phyloP scores from a whole-genome alignment of 495 filamentous ascomycete species.

The Lophium mytilinum region DNA sequence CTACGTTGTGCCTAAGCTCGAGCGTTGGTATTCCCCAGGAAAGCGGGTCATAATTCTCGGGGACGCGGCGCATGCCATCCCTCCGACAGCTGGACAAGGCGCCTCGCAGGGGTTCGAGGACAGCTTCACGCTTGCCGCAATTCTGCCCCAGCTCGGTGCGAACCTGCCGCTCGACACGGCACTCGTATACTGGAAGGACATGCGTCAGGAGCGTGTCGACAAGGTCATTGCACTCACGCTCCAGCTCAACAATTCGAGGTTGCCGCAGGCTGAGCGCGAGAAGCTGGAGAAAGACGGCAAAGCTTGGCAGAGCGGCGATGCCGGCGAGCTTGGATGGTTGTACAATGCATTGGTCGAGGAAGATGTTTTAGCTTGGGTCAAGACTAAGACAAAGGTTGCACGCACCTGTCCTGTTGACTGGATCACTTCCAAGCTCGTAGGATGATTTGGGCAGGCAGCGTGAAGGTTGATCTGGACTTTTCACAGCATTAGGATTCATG shows the following conservation, averaged over 20 bases:
- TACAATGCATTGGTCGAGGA: constrained; percentile 1
- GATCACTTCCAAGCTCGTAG: background rate
- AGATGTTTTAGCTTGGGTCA: background rate
- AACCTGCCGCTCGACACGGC: constrained; percentile 4
- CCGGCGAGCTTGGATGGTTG: constrained; percentile 3
- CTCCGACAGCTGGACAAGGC: constrained; percentile 8
- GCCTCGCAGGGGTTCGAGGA: constrained; percentile 12
- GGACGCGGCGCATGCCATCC: constrained; percentile 6
- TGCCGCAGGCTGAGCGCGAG: constrained; percentile 28
- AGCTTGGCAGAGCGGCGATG: background rate
- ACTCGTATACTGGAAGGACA: constrained; percentile 30
- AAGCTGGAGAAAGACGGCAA: background rate
- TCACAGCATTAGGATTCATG: no score
- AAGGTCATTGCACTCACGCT: constrained; percentile 29
- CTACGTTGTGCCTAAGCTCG: constrained; percentile 18
- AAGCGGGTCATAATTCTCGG: constrained; percentile 5
- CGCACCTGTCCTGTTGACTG: background rate
- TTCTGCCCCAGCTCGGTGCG: constrained; percentile 1
- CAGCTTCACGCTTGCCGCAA: background rate
- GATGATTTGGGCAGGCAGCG: background rate
- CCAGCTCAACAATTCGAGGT: constrained; percentile 31
- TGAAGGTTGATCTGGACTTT: background rate
- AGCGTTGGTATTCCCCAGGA: background rate
- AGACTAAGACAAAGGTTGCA: background rate
- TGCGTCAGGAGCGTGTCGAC: constrained; percentile 31